These are phyloP conservation scores for Entomortierella chlamydospora DNA, from an alignment of 192 early-diverging fungal species.

Conservation along the genomic window DNA sequence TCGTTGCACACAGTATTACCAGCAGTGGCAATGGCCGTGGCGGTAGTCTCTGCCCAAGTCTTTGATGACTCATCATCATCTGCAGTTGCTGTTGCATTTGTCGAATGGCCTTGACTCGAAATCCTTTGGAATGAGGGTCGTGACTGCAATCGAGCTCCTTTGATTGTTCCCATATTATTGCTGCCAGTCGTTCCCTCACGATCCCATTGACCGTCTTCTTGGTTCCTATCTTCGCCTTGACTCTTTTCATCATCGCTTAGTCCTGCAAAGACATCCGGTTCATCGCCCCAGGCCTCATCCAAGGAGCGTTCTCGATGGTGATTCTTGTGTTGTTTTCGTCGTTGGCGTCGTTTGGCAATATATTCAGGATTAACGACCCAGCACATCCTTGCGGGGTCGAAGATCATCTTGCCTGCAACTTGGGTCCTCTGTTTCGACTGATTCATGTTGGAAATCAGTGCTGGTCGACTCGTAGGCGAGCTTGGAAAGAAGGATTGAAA, in stretches of 20 bases:
- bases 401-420: conserved; percentile 46
- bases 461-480: conserved; percentile 24
- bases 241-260: conserved; percentile 34
- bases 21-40: not conserved
- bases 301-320: conserved; percentile 17
- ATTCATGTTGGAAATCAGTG: conserved; percentile 40
- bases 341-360: conserved; percentile 9
- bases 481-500: not conserved
- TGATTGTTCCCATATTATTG: conserved; percentile 2
- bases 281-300: conserved; percentile 47
- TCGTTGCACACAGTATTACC: not conserved
- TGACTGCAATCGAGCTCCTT: conserved; percentile 10
- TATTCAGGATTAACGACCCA: conserved; percentile 53
- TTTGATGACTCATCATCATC: conserved; percentile 15
- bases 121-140: conserved; percentile 21
- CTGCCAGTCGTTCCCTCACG: not conserved
- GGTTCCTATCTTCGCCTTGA: conserved; percentile 6
- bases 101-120: conserved; percentile 29
- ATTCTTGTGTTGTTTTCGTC: not conserved
- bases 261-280: conserved; percentile 46
- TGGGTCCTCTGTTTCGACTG: conserved; percentile 35
- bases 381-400: conserved; percentile 38
- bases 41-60: conserved; percentile 17
- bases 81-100: not conserved
- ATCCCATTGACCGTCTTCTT: not conserved